These are phyloP conservation scores for Blepharisma japonicum DNA, from an alignment of 73 alveolate genomes.

Conservation along the genomic window DNA sequence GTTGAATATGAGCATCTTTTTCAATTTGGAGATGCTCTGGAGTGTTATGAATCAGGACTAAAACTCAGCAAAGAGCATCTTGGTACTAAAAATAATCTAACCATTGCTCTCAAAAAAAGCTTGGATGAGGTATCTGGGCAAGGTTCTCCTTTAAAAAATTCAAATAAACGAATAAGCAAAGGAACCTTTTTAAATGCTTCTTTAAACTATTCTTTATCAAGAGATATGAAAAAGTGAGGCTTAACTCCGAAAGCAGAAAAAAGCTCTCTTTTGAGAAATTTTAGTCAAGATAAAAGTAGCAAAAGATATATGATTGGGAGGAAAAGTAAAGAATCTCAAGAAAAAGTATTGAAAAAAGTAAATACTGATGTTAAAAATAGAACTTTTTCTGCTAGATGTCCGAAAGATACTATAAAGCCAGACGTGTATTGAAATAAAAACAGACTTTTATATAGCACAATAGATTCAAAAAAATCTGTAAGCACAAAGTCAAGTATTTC, in stretches of 20 bases:
- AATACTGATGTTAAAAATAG: background rate
- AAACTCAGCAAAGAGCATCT: slow-evolving; percentile 8
- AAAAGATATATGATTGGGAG: background rate
- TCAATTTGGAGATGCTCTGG: background rate
- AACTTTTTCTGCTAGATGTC: background rate
- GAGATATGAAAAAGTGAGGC: background rate
- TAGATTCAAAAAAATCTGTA: background rate
- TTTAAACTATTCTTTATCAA: too few relatives aligned
- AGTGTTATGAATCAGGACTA: slow-evolving; percentile 22
- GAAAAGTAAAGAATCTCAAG: background rate
- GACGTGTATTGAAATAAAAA: background rate
- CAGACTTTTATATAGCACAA: background rate
- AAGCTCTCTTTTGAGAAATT: background rate
- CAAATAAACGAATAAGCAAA: too few relatives aligned
- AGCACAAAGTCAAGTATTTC: background rate
- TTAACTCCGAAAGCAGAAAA: background rate
- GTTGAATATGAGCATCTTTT: background rate
- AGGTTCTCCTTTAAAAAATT: background rate
- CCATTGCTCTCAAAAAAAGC: background rate
- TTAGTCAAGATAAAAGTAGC: background rate
- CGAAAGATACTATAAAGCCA: background rate
- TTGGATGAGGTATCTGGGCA: slow-evolving; percentile 3
- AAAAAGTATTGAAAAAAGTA: background rate
- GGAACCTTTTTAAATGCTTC: too few relatives aligned
- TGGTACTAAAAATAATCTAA: background rate